phyloP scores from a whole-genome alignment of 345 rosid genomes.

The Capsella bursapastoris region DNA sequence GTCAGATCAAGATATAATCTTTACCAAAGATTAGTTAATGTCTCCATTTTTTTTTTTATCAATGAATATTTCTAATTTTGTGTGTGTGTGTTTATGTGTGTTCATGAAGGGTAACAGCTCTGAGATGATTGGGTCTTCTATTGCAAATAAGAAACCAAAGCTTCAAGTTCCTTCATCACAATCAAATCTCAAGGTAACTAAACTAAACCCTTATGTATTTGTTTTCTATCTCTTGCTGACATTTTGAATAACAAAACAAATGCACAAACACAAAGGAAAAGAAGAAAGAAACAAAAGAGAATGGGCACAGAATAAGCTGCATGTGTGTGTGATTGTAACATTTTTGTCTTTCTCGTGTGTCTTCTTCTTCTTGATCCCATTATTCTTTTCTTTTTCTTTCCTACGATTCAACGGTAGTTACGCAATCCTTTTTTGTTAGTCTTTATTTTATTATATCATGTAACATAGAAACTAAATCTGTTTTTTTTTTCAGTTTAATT shows the following conservation, averaged over 20 bases:
- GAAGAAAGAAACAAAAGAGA: slow-evolving; percentile 37
- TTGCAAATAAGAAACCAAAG: slow-evolving; percentile 75
- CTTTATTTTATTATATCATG: not conserved
- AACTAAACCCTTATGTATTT: slow-evolving; percentile 17
- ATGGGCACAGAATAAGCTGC: slow-evolving; percentile 50
- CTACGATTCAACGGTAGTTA: slow-evolving; percentile 40
- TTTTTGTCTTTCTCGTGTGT: slow-evolving; percentile 78
- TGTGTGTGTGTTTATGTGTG: not conserved
- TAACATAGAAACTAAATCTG: slow-evolving; percentile 9
- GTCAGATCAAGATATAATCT: not conserved
- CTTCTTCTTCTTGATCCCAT: slow-evolving; percentile 56
- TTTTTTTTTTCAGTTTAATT: slow-evolving; percentile 32
- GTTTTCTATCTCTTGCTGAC: slow-evolving; percentile 32
- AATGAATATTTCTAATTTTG: not conserved
- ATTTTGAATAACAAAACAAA: slow-evolving; percentile 32
- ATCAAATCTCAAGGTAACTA: slow-evolving; percentile 71
- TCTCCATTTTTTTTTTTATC: slow-evolving; percentile 2
- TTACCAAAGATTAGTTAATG: not conserved
- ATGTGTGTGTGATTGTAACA: slow-evolving; percentile 42
- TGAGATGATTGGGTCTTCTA: slow-evolving; percentile 59
- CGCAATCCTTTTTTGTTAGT: slow-evolving; percentile 21
- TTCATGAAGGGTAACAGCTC: slow-evolving; percentile 68
- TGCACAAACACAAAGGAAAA: slow-evolving; percentile 39
- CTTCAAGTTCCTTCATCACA: slow-evolving; percentile 65
- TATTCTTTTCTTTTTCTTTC: slow-evolving; percentile 53